Evolutionary conservation across 164 flowering plant genomes (phyloP), one percentile per base, ranked within the genome.

Genomic region (Buxus sempervirens): DNA sequence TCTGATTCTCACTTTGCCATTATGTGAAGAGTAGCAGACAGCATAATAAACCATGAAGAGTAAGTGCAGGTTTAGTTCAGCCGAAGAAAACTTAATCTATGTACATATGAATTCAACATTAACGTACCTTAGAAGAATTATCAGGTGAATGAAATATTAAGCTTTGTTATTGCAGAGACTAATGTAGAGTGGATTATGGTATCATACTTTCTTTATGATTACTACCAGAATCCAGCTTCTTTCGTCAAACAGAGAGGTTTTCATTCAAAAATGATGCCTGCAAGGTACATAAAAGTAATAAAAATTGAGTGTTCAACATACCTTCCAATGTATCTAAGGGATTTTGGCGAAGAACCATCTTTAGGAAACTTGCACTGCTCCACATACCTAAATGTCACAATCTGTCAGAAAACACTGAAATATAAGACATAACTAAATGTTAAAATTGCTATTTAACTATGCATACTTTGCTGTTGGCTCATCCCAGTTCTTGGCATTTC

Each of bases 401-500:
- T 38, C 53, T 0, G 28, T 59, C 60, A 63, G 64, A 45, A 28
- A 63, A 60, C 26, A 22, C 13, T 26, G 49, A 18, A 49, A 25
- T 8, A 45, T 19, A 27, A 38, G 65, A 75, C 15, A 67, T n/a
- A 55, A 58, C 60, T 18, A 63, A 57, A 53, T 10, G 20, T 60
- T 8, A 49, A 27, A 58, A 67, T 36, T 4, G 51, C n/a, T 16
- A 60, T 62, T 73, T 53, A 67, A 13, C 48, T 15, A 20, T 0
- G 56, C 87, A 70, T 81, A 96, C 99, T 84, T 87, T 58, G 98
- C 76, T 4, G 96, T 93, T 67, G 99, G 95, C 49, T 71, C 84
- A 82, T 96, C 99, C 98, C 99, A 96, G 79, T 93, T 84, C 80
- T 85, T 88, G 49, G 96, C 96, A 84, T 96, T 96, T 78, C 99